Evolutionary conservation across 495 filamentous ascomycete species (phyloP).

Genomic region (Aspergillus leporis): DNA sequence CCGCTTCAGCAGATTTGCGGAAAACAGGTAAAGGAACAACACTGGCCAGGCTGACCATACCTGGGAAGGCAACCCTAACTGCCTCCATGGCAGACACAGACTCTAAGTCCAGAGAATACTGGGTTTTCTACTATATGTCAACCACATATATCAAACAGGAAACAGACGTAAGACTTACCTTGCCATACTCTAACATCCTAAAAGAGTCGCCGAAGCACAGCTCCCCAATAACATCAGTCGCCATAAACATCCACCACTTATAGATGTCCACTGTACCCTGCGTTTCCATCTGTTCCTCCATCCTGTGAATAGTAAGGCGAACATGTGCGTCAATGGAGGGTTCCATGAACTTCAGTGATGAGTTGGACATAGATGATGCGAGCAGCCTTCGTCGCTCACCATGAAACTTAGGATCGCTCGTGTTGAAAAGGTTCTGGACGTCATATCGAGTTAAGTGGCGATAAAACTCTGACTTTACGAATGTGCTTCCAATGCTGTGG

Average conservation of each 20-base stretch:
- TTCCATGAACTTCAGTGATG: constrained; percentile 19
- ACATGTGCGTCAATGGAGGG: constrained; percentile 20
- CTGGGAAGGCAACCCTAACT: constrained; percentile 23
- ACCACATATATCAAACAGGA: too few relatives aligned
- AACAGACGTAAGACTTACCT: constrained; percentile 23
- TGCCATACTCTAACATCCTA: constrained; percentile 39
- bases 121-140: constrained; percentile 14
- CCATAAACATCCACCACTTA: constrained; percentile 49
- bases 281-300: constrained; percentile 23
- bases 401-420: constrained; percentile 32
- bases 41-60: constrained; percentile 8
- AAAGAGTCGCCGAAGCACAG: constrained; percentile 53
- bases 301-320: constrained; percentile 25
- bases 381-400: constrained; percentile 34
- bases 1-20: not conserved
- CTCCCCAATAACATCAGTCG: constrained; percentile 45
- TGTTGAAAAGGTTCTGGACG: constrained; percentile 34
- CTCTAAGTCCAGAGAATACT: constrained; percentile 27
- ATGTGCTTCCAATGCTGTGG: constrained; percentile 34
- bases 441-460: constrained; percentile 13
- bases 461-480: constrained; percentile 28
- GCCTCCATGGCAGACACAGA: constrained; percentile 10
- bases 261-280: constrained; percentile 34
- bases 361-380: constrained; percentile 32
- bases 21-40: constrained; percentile 4